Conservation (phyloP, 441 rosid genomes). For the Hura crepitans region DNA sequence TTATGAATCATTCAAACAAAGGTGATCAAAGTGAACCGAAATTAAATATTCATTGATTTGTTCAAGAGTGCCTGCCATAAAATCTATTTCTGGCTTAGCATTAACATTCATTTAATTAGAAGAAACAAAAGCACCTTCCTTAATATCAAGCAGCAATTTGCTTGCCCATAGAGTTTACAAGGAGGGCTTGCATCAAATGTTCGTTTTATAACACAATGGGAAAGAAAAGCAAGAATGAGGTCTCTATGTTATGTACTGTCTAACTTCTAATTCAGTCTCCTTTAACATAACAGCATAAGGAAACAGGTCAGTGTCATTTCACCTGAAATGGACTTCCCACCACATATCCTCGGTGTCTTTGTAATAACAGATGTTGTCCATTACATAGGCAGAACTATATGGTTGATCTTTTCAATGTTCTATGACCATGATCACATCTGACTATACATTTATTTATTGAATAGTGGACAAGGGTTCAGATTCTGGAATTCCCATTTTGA, state of each 20-base stretch:
- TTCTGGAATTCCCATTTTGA: not conserved
- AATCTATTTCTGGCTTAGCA: not conserved
- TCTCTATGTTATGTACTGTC: not conserved
- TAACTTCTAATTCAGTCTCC: not conserved
- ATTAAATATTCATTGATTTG: not conserved
- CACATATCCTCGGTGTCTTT: not conserved
- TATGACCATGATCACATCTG: not conserved
- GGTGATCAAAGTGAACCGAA: slow-evolving; percentile 40
- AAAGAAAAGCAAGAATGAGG: not conserved
- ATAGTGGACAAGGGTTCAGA: not conserved
- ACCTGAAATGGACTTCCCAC: not conserved
- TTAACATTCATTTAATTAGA: not conserved
- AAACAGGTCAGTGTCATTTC: not conserved
- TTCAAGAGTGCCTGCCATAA: not conserved
- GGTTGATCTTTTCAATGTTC: not conserved
- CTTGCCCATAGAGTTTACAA: not conserved
- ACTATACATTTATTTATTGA: not conserved
- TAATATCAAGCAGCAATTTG: not conserved
- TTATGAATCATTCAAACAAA: slow-evolving; percentile 82
- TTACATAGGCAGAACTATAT: not conserved
- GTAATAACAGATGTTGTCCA: not conserved
- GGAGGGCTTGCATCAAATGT: not conserved
- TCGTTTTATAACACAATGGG: not conserved
- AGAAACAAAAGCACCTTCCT: not conserved
- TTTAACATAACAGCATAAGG: not conserved